Evolutionary conservation across 352 stramenopile species (phyloP).

Genomic region (Thalassiosira exigua): DNA sequence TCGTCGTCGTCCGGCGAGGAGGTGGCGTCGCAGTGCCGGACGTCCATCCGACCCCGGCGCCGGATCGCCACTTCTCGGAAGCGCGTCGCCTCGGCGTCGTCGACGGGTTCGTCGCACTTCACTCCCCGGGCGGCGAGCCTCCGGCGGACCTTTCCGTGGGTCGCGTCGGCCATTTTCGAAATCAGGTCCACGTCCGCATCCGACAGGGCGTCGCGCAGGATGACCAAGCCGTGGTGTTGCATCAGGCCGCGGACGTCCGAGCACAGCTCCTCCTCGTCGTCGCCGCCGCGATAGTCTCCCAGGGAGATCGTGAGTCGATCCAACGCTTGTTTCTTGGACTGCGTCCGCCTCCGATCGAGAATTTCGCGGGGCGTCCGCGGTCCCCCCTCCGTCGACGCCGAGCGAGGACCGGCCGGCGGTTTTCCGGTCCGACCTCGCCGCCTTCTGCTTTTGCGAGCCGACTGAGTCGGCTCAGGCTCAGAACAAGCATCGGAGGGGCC

Average conservation of each 20-base stretch:
- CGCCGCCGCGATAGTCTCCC: conserved; percentile 9
- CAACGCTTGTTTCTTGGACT: conserved; percentile 1
- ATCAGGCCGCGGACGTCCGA: conserved; percentile 24
- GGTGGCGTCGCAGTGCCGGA: conserved; percentile 29
- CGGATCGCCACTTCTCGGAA: conserved; percentile 54
- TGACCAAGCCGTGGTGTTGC: conserved; percentile 22
- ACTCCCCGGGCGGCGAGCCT: background rate
- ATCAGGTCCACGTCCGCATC: conserved; percentile 14
- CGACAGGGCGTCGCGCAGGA: conserved; percentile 21
- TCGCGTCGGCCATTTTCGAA: conserved; percentile 12
- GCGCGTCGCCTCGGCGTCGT: conserved; percentile 9
- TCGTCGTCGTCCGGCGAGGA: conserved; percentile 8
- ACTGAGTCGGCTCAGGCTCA: no score
- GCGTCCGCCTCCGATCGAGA: background rate
- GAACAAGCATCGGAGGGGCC: no score
- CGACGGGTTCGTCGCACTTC: conserved; percentile 1
- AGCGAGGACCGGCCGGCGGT: no score
- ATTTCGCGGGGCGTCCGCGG: conserved; percentile 11
- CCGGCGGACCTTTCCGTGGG: background rate
- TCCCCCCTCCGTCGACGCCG: no score
- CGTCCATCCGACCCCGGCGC: conserved; percentile 51
- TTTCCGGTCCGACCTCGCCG: no score
- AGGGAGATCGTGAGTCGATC: conserved; percentile 13
- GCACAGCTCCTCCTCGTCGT: conserved; percentile 16
- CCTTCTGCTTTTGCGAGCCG: no score